Percentiles rank a stretch among this genome's conserved stretches.
These are phyloP conservation scores for Aspergillus quadrilineatus DNA, from an alignment of 2,329 filamentous ascomycete genomes.

Conservation along the genomic window DNA sequence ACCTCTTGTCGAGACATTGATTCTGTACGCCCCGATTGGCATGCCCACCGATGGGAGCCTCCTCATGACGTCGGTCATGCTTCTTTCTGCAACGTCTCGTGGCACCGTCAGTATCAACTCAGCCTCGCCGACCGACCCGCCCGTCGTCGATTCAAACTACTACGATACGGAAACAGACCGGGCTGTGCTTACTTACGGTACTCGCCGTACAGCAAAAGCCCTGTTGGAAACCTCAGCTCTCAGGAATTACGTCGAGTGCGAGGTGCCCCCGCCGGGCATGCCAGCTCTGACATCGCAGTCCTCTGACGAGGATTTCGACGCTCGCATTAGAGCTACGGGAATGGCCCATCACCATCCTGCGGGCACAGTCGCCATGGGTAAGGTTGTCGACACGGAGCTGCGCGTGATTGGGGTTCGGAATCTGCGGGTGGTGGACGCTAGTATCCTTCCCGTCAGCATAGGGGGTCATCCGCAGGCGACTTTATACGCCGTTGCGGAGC, in stretches of 20 bases:
- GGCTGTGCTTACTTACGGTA: neutral
- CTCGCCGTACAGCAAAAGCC: neutral
- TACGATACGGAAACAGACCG: slow-evolving; percentile 8
- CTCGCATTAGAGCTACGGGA: neutral
- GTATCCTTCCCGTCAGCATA: slow-evolving; percentile 9
- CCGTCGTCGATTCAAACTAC: slow-evolving; percentile 4
- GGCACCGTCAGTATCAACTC: slow-evolving; percentile 10
- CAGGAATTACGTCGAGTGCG: neutral
- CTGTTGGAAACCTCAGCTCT: neutral
- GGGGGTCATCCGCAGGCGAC: slow-evolving; percentile 1
- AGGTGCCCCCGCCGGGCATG: neutral
- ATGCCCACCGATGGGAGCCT: slow-evolving; percentile 10
- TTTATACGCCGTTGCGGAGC: slow-evolving; percentile 10
- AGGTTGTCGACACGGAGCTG: neutral
- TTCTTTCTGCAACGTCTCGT: slow-evolving; percentile 10
- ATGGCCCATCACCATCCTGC: neutral
- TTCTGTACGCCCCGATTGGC: neutral
- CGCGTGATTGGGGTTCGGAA: neutral
- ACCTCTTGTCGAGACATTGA: neutral
- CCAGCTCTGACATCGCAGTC: neutral
- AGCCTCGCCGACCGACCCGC: neutral
- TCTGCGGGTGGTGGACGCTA: neutral
- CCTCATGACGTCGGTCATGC: slow-evolving; percentile 12
- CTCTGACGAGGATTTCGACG: neutral
- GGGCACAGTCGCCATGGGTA: neutral